phyloP scores from a whole-genome alignment of 768 basidiomycete species.

The Multifurca ochricompacta region DNA sequence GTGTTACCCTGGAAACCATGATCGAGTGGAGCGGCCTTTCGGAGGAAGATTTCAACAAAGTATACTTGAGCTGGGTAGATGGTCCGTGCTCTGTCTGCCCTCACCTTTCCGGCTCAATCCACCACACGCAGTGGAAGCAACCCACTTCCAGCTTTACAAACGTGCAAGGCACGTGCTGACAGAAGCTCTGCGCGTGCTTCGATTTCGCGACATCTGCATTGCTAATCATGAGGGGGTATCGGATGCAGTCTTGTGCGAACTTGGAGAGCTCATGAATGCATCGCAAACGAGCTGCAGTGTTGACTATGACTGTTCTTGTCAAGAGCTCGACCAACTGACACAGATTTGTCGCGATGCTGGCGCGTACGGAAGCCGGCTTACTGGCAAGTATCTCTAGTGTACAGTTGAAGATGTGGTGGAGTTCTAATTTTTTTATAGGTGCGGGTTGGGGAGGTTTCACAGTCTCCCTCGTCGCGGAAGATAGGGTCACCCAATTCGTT shows the following conservation, averaged over 20 bases:
- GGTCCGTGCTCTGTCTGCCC: slow-evolving; percentile 36
- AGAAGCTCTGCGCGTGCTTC: slow-evolving; percentile 74
- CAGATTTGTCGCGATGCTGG: slow-evolving; percentile 58
- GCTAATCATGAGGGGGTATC: slow-evolving; percentile 21
- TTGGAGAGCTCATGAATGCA: slow-evolving; percentile 72
- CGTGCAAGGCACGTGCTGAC: slow-evolving; percentile 74
- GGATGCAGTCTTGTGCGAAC: slow-evolving; percentile 33
- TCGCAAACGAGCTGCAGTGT: slow-evolving; percentile 64
- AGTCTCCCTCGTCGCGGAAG: slow-evolving; percentile 68
- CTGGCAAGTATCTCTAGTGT: slow-evolving; percentile 40
- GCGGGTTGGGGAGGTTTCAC: slow-evolving; percentile 93
- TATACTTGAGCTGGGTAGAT: slow-evolving; percentile 75
- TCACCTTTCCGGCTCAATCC: background rate
- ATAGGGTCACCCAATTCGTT: slow-evolving; percentile 57
- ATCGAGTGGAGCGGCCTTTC: slow-evolving; percentile 52
- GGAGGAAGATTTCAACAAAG: slow-evolving; percentile 47
- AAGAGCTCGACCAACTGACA: slow-evolving; percentile 67
- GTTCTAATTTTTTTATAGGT: slow-evolving; percentile 33
- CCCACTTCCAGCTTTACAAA: slow-evolving; percentile 75
- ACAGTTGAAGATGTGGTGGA: background rate
- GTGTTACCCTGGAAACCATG: slow-evolving; percentile 72
- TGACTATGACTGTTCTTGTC: slow-evolving; percentile 72
- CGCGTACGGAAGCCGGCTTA: slow-evolving; percentile 76
- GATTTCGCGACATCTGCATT: slow-evolving; percentile 59
- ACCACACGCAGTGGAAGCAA: slow-evolving; percentile 55